A percentile compares a stretch with the other conserved stretches of the same genome.
phyloP scores from a whole-genome alignment of 2,329 filamentous ascomycete genomes.

The Ceratocystis cacaofunesta region DNA sequence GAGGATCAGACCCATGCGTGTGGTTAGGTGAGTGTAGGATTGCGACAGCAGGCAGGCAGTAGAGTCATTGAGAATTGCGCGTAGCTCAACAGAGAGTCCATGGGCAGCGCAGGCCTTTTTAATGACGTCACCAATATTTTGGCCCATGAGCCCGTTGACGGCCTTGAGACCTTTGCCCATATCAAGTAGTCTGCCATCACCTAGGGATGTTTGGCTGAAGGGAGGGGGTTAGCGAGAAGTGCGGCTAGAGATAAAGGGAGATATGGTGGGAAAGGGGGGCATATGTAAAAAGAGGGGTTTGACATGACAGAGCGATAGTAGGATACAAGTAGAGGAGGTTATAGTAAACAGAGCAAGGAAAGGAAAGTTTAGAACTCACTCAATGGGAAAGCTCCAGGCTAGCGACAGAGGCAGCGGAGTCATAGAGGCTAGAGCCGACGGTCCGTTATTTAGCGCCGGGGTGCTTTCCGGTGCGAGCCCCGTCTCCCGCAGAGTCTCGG shows the following conservation, averaged over 20 bases:
- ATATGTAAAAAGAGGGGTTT: too few relatives aligned
- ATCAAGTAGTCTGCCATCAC: slow-evolving; percentile 40
- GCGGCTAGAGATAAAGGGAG: neutral
- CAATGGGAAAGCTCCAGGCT: slow-evolving; percentile 56
- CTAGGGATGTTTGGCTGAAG: slow-evolving; percentile 46
- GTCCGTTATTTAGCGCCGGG: neutral
- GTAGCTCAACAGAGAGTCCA: slow-evolving; percentile 40
- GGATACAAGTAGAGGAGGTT: neutral
- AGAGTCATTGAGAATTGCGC: slow-evolving; percentile 52
- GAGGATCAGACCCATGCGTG: slow-evolving; percentile 49
- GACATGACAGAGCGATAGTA: neutral
- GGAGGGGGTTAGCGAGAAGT: slow-evolving; percentile 19
- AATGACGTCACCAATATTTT: slow-evolving; percentile 46
- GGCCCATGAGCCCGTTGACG: slow-evolving; percentile 40
- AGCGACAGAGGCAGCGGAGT: slow-evolving; percentile 43
- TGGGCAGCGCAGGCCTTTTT: slow-evolving; percentile 36
- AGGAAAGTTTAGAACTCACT: slow-evolving; percentile 32
- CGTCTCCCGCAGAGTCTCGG: slow-evolving; percentile 35
- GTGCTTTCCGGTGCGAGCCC: neutral
- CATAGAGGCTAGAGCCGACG: neutral
- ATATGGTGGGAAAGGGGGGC: too few relatives aligned
- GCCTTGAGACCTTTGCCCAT: slow-evolving; percentile 56
- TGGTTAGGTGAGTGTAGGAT: slow-evolving; percentile 43
- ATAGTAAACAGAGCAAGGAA: neutral
- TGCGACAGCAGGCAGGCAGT: slow-evolving; percentile 51